Base-by-base conservation (phyloP, 495 filamentous ascomycete species). In the Chlorociboria aeruginascens region DNA sequence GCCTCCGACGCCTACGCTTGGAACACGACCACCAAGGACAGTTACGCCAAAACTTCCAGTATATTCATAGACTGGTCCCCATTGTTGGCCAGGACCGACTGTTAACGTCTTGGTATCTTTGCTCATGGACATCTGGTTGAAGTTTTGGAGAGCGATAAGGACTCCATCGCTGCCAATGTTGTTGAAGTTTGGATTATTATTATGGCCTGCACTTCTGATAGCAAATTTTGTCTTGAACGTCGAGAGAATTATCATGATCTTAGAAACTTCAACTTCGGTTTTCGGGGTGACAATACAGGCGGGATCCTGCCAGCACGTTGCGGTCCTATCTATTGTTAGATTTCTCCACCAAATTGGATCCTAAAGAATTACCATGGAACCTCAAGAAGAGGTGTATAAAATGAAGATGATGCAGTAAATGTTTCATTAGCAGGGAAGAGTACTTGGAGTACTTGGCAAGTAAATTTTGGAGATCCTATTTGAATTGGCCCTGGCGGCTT, bases 31-130 rank as follows among this genome's bases (percentile, higher is more conserved):
- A 32, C 78, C 80, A 3, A 63, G 58, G 3, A 78, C 60, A 4
- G 69, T 66, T 3, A 73, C 56, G 10, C 67, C 65, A 14, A 70
- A 53, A 8, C 63, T 50, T 12, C 67, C 68, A 1, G 83, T 63
- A 41, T 56, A 62, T 0, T 45, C 37, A 53, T 78, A 82, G 10
- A 82, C 71, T 35, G 77, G 61, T 14, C 52, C 48, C 79, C 79
- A 83, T 37, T 51, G 47, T 41, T 58, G 61, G 4, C 71, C 75
- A 10, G 72, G 60, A 1, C 62, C 73, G 28, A 79, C 63, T 8
- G 63, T 63, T 3, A 53, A 55, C 10, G 55, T 65, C 13, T 57
- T 41, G 2, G 60, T 53, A 40, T 68, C 64, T n/a, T 45, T 17
- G 28, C 55, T 51, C 11, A 73, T 50, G 6, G 16, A 38, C 28